Conservation (phyloP, 1,284 basidiomycete genomes). For the Moesziomyces sp. region DNA sequence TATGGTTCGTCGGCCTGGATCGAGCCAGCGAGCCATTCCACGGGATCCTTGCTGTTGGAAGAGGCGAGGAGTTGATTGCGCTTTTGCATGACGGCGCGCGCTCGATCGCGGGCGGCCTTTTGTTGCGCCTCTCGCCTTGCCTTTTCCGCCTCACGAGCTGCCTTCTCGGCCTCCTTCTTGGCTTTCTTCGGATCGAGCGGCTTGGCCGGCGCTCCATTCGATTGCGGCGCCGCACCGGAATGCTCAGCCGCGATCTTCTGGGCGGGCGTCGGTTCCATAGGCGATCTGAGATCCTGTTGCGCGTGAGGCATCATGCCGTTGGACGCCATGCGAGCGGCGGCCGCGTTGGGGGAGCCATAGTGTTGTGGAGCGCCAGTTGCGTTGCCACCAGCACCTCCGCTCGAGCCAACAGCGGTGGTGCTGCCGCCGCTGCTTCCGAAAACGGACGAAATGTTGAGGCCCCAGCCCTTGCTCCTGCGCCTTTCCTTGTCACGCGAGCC, state of each 20-base stretch:
- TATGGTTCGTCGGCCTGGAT: constrained; percentile 35
- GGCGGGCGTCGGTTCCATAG: constrained; percentile 43
- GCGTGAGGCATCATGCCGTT: constrained; percentile 13
- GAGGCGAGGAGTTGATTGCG: constrained; percentile 70
- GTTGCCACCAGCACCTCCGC: constrained; percentile 8
- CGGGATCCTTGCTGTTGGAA: constrained; percentile 55
- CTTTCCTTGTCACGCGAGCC: constrained; percentile 44
- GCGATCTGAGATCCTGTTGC: constrained; percentile 12
- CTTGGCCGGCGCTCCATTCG: constrained; percentile 68
- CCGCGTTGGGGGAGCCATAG: constrained; percentile 12
- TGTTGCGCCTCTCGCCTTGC: constrained; percentile 83
- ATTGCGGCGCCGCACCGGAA: constrained; percentile 26
- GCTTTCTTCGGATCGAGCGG: constrained; percentile 81
- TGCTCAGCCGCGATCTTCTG: constrained; percentile 52
- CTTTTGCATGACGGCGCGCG: constrained; percentile 94
- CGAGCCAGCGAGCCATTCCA: constrained; percentile 57
- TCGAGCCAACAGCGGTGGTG: constrained; percentile 19
- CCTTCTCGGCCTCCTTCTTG: constrained; percentile 88
- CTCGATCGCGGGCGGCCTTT: constrained; percentile 79
- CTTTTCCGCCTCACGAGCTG: constrained; percentile 84
- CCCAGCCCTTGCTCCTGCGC: constrained; percentile 53
- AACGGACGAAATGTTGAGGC: constrained; percentile 47
- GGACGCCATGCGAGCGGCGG: constrained; percentile 13
- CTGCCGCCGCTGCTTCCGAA: constrained; percentile 37
- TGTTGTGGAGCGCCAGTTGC: constrained; percentile 7